Base-by-base conservation (phyloP, 306 rosid genomes). In the Inga oerstediana region DNA sequence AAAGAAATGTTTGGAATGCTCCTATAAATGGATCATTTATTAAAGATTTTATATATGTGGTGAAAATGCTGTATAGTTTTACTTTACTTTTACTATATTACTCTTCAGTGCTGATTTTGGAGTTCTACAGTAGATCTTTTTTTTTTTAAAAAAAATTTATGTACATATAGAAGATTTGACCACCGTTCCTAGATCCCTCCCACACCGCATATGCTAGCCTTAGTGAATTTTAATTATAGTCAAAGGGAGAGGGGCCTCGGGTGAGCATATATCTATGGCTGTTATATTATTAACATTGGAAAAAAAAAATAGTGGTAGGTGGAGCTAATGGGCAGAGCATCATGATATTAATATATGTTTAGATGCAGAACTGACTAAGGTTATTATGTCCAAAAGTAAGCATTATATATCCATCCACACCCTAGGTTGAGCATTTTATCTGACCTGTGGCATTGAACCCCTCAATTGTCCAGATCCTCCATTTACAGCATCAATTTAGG, bases 311-410 rank as follows among this genome's bases (percentile, higher is more conserved):
- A 9, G 14, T 59, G 37, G n/a, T 48, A 48, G 43, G 24, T 73
- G 49, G 20, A 46, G 68, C 58, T 59, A 46, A 51, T 61, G 49
- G 70, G 81, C 35, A 61, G 37, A 79, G 56, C 16, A 34, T 72
- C 16, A 34, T 72, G 52, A 37, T 83, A 48, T n/a, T 10, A 27
- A 62, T 58, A 59, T 44, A 27, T 84, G 66, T 20, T 56, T 56
- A 22, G 16, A 61, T 24, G 37, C 35, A 24, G 35, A 61, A 62
- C 22, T 22, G n/a, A 58, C 37, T 46, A 44, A 66, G 49, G 35
- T 45, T 66, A 32, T 68, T 68, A 68, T 80, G 51, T 61, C 51
- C 69, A 13, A 13, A 59, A 72, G 41, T 48, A 49, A 74, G 51
- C 49, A 48, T 68, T 20, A 35, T 70, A 71, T 7, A 71, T 61